Conservation (phyloP, 805 yeast species). For the Lachancea cidri region DNA sequence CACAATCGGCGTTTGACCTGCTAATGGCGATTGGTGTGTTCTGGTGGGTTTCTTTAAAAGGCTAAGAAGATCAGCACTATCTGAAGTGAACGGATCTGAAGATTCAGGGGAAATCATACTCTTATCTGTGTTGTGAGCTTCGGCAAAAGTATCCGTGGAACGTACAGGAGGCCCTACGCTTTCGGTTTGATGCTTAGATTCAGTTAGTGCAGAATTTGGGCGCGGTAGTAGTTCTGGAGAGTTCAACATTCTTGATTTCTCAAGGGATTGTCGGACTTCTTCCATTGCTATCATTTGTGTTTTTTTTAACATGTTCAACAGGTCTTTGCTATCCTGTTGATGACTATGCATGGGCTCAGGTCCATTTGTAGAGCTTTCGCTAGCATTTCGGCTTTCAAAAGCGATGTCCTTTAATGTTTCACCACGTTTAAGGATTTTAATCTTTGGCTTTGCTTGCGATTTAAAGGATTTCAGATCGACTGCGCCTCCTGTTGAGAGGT, state of each 20-base stretch:
- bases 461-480: background rate
- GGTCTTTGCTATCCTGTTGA: conserved; percentile 1
- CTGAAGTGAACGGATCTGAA: conserved; percentile 1
- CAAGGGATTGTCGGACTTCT: background rate
- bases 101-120: background rate
- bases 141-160: too few relatives aligned
- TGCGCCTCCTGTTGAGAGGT: background rate
- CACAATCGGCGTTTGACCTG: background rate
- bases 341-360: background rate
- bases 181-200: background rate
- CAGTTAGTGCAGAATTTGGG: conserved; percentile 8
- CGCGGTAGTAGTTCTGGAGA: background rate
- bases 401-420: conserved; percentile 26
- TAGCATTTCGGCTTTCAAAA: conserved; percentile 1
- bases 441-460: conserved; percentile 26
- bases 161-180: background rate
- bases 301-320: conserved; percentile 9
- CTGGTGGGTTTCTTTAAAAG: background rate
- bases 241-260: background rate
- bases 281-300: background rate
- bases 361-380: background rate
- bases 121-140: too few relatives aligned
- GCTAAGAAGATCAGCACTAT: conserved; percentile 2
- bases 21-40: background rate
- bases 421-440: conserved; percentile 36